A percentile compares a stretch with the other conserved stretches of the same genome.
These are phyloP conservation scores for Artemisia annua DNA, from an alignment of 129 eudicot species.

Conservation along the genomic window DNA sequence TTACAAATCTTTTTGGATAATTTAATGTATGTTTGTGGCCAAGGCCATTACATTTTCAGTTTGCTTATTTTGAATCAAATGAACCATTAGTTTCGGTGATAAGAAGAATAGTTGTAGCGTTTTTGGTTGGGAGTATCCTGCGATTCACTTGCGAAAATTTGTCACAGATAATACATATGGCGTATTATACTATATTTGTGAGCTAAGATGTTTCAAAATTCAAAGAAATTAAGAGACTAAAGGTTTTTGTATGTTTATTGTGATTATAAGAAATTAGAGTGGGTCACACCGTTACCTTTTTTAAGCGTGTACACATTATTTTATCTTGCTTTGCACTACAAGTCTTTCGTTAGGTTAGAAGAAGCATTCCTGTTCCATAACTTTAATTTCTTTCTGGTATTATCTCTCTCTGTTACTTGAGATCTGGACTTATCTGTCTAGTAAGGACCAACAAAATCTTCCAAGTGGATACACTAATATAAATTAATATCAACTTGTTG, in stretches of 20 bases:
- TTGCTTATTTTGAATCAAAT: no score
- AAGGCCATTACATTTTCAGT: no score
- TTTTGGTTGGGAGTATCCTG: neutral
- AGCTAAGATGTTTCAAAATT: neutral
- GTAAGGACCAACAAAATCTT: no score
- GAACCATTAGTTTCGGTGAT: no score
- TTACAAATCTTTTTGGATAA: neutral
- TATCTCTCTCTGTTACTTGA: neutral
- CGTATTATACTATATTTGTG: no score
- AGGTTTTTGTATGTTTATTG: neutral
- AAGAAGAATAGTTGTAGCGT: no score
- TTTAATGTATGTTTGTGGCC: neutral
- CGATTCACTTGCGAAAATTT: neutral
- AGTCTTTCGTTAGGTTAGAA: conserved; percentile 4
- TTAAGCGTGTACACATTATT: neutral
- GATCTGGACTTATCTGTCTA: no score
- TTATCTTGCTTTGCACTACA: conserved; percentile 5
- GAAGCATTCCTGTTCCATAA: neutral
- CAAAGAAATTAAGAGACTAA: neutral
- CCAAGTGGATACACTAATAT: no score
- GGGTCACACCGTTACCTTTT: neutral
- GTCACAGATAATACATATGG: neutral
- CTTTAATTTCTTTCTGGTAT: neutral
- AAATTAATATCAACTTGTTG: no score
- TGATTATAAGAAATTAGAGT: neutral